Base-by-base conservation (phyloP, 805 yeast genomes). In the Suhomyces kilbournensis region DNA sequence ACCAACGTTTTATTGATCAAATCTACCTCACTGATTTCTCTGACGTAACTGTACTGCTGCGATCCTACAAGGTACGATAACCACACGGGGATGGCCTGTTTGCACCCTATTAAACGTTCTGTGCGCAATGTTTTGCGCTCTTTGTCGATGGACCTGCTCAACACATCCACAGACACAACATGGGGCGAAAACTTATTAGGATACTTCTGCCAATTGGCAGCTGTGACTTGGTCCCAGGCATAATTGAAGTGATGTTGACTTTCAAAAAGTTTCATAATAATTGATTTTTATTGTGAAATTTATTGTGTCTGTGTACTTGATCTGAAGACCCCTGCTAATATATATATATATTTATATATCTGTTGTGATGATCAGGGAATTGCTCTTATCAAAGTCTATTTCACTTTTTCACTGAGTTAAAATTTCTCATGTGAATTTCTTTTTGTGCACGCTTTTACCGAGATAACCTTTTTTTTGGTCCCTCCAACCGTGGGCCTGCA, bases 121-220 rank as follows among this genome's bases (percentile, higher is more conserved):
- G 97, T 87, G 17, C 85, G 77, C 42, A 93, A 74, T 2, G 59
- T 59, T 30, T 65, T 56, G 1, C 80, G 77, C 7, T 67, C 70
- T 1, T 77, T 70, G 59, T 83, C 80, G 19, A 90, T 63, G 60
- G 85, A 90, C 56, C 98, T 78, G 53, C 87, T 77, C 30, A 93
- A 69, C 0, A 90, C 90, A 66, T 93, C 99, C 17, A 94, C 98
- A 1, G 94, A 94, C 26, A 90, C 86, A 8, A 93, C 99, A 69
- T 93, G 99, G 0, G 96, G 81, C 7, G 97, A 85, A 53, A 86
- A 77, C 60, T 91, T 96, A 66, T 94, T 93, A n/a, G 99, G 99
- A 70, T 93, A 93, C 61, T 93, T 93, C 58, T 82, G 84, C 99
- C 99, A 93, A 70, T 92, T 91, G 48, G 98, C 97, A 1, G 96